phyloP scores from a whole-genome alignment of 768 basidiomycete genomes.

The Brasilioporus rufonigricans region DNA sequence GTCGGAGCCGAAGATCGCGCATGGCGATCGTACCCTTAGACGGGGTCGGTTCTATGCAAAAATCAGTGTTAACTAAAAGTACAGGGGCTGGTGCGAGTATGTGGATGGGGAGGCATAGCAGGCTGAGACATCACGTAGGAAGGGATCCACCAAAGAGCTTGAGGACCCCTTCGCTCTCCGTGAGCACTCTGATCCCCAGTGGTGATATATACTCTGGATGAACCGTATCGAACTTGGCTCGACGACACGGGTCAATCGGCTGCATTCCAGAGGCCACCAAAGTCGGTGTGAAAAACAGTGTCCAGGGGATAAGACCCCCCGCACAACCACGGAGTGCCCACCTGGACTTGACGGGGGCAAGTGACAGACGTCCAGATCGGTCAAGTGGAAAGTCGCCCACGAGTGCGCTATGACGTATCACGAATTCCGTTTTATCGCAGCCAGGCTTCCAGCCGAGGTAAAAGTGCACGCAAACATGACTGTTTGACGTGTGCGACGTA shows the following conservation, averaged over 20 bases:
- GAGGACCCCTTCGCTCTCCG: conserved; percentile 24
- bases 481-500: background rate
- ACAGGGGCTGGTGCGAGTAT: too few relatives aligned
- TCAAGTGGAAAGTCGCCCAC: conserved; percentile 29
- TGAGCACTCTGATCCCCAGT: conserved; percentile 26
- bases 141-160: conserved; percentile 26
- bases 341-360: conserved; percentile 15
- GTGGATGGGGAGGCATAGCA: background rate
- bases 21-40: conserved; percentile 19
- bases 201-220: conserved; percentile 28
- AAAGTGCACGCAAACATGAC: conserved; percentile 32
- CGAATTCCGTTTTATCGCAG: conserved; percentile 28
- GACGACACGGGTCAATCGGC: conserved; percentile 24
- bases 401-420: conserved; percentile 26
- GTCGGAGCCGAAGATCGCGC: conserved; percentile 22
- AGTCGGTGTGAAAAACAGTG: background rate
- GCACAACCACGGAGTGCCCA: conserved; percentile 27
- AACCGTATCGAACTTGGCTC: conserved; percentile 16
- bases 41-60: conserved; percentile 26
- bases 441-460: conserved; percentile 29
- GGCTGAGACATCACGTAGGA: too few relatives aligned
- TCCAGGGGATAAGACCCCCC: background rate
- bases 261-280: background rate
- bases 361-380: conserved; percentile 16
- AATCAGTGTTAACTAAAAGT: too few relatives aligned